These are phyloP conservation scores for Selaginella tamariscina DNA, from an alignment of 75 land plant genomes.

Conservation along the genomic window DNA sequence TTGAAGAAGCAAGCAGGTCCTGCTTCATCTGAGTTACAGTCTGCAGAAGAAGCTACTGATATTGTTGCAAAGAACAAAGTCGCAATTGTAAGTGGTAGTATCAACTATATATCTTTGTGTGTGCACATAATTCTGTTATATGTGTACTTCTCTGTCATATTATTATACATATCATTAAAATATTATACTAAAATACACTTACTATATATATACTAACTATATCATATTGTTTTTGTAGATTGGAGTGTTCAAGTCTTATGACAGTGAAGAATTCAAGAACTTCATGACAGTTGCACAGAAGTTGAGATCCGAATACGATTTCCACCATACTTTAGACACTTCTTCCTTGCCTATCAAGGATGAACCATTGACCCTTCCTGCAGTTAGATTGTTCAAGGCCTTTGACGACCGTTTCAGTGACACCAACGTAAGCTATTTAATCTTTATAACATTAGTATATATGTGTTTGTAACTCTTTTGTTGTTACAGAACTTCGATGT, in stretches of 20 bases:
- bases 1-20: conserved; percentile 82
- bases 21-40: conserved; percentile 56
- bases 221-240: conserved; percentile 32
- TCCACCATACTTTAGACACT: conserved; percentile 64
- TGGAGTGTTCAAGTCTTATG: conserved; percentile 56
- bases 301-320: conserved; percentile 69
- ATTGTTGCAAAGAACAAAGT: conserved; percentile 24
- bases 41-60: conserved; percentile 19
- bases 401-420: conserved; percentile 87
- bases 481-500: conserved; percentile 53
- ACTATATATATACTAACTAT: no score
- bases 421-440: conserved; percentile 32
- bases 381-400: conserved; percentile 66
- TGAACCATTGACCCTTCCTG: conserved; percentile 36
- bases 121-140: neutral
- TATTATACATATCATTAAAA: no score
- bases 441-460: neutral
- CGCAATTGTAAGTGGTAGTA: conserved; percentile 35
- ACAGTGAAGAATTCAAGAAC: conserved; percentile 51
- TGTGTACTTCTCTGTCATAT: no score
- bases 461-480: neutral
- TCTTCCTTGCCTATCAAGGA: conserved; percentile 60
- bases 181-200: no score
- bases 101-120: no score
- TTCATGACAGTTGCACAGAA: conserved; percentile 50